These are phyloP conservation scores for Solanum microdontum DNA, from an alignment of 257 asterid genomes.

Conservation along the genomic window DNA sequence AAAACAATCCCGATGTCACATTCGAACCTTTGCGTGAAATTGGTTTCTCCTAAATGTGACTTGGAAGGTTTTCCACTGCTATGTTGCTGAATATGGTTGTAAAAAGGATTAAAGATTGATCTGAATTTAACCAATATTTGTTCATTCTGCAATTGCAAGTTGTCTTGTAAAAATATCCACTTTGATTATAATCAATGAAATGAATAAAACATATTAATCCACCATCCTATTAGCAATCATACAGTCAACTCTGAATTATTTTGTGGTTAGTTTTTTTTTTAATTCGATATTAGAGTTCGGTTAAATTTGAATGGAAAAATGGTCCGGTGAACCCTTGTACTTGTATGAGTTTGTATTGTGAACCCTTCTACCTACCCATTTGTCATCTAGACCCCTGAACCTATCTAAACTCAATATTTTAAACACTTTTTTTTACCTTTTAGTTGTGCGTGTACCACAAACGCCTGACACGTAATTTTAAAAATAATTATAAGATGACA, in stretches of 20 bases:
- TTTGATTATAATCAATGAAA: conserved; percentile 5
- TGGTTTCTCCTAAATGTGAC: conserved; percentile 38
- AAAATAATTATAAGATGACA: too few relatives aligned
- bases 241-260: neutral
- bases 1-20: neutral
- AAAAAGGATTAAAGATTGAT: conserved; percentile 7
- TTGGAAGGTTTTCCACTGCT: conserved; percentile 37
- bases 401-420: too few relatives aligned
- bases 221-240: neutral
- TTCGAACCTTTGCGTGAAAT: conserved; percentile 39
- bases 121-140: neutral
- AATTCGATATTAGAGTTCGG: too few relatives aligned
- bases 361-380: conserved; percentile 19
- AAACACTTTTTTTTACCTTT: too few relatives aligned
- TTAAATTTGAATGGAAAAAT: too few relatives aligned
- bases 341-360: too few relatives aligned
- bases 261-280: neutral
- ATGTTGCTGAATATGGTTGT: conserved; percentile 12
- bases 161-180: neutral
- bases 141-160: neutral
- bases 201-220: neutral
- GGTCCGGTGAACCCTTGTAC: too few relatives aligned
- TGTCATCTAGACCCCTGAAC: neutral
- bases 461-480: too few relatives aligned
- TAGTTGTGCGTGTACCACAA: too few relatives aligned